phyloP scores from a whole-genome alignment of 345 rosid genomes.

The Carallia pectinifolia region DNA sequence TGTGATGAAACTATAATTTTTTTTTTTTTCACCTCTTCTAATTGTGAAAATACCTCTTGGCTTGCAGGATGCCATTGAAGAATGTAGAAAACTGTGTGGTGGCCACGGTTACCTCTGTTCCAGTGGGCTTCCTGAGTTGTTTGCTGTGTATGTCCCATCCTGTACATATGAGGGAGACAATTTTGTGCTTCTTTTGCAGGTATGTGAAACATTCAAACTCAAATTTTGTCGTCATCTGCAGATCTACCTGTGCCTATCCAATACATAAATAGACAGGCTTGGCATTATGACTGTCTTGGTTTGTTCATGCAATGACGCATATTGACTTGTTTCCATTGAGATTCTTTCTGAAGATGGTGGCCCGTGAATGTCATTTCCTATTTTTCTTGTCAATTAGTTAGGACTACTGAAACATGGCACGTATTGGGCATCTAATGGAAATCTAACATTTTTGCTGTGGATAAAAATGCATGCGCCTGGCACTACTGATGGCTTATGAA shows the following conservation, averaged over 20 bases:
- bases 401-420: neutral
- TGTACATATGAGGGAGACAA: constrained; percentile 99
- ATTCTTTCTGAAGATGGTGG: neutral
- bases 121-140: constrained; percentile 97
- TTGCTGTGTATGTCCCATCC: constrained; percentile 93
- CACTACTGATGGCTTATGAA: no score
- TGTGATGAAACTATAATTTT: no score
- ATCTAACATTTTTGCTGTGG: neutral
- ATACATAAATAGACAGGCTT: no score
- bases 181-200: constrained; percentile 85
- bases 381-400: neutral
- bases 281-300: neutral
- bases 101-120: constrained; percentile 94
- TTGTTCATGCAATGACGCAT: neutral
- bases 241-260: no score
- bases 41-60: neutral
- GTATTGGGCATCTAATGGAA: neutral
- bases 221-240: neutral
- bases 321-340: no score
- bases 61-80: constrained; percentile 93
- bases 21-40: neutral
- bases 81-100: constrained; percentile 96
- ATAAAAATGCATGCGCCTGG: neutral
- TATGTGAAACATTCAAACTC: constrained; percentile 15
- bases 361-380: neutral